Evolutionary conservation across 2,329 filamentous ascomycete genomes (phyloP).

Genomic region (Claviceps maximensis): DNA sequence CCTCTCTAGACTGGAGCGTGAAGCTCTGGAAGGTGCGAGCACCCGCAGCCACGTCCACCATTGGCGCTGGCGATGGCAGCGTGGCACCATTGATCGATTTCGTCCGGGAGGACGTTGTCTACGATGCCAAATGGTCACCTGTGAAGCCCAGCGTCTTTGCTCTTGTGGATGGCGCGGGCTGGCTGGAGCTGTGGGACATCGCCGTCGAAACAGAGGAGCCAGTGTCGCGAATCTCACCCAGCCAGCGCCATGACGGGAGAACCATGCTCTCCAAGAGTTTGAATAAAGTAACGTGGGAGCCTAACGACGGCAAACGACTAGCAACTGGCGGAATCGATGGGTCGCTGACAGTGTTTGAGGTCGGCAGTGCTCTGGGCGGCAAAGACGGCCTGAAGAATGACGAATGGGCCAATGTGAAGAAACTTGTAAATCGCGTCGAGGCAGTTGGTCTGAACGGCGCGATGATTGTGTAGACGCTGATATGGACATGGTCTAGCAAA

Average conservation of each 20-base stretch:
- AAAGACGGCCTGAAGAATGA: constrained; percentile 71
- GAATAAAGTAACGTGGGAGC: constrained; percentile 93
- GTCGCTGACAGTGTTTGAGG: constrained; percentile 83
- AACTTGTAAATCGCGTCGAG: constrained; percentile 67
- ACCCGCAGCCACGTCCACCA: constrained; percentile 57
- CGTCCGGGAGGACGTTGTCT: constrained; percentile 88
- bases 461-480: constrained; percentile 14
- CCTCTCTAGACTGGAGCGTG: constrained; percentile 90
- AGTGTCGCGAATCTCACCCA: constrained; percentile 65
- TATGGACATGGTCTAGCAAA: no score
- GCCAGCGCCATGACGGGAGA: constrained; percentile 47
- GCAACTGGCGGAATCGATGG: constrained; percentile 90
- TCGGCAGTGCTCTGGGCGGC: constrained; percentile 69
- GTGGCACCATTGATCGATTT: constrained; percentile 77
- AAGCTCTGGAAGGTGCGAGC: constrained; percentile 92
- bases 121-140: constrained; percentile 91
- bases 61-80: constrained; percentile 34
- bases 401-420: constrained; percentile 90
- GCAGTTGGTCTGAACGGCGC: constrained; percentile 38
- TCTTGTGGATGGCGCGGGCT: constrained; percentile 83
- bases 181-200: constrained; percentile 90
- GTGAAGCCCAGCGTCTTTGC: constrained; percentile 90
- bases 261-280: constrained; percentile 70
- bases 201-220: constrained; percentile 88
- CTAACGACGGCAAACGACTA: constrained; percentile 70